Evolutionary conservation across 352 stramenopile genomes (phyloP), one percentile per base, ranked within the genome.

Genomic region (Phytophthora citricola): DNA sequence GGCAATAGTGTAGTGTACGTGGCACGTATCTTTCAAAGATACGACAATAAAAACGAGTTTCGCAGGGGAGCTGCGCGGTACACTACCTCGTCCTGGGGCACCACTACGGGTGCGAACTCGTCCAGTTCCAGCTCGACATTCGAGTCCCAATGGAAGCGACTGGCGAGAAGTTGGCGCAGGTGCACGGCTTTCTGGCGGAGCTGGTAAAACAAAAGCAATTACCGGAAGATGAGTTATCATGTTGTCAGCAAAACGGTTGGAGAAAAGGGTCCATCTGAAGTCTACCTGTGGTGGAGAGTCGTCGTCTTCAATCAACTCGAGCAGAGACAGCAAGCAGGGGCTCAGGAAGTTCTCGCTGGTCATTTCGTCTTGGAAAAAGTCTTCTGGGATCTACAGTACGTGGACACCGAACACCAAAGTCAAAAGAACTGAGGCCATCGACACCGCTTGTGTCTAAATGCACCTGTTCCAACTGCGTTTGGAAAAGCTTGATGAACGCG

Each of bases 281-380:
- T 10, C 12, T 55, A 89, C 79, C 71, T 79, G 60, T n/a, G 55
- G 44, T 9, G 70, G 68, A 15, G 60, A 53, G n/a, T 78, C 72
- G n/a, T 77, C 54, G 45, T 84, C 73, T 32, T 81, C 71, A 11
- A 90, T 50, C 17, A 93, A 69, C 68, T 93, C 84, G 34, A 91
- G 76, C 12, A 93, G 60, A 26, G 84, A 93, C 47, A 73, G 22
- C 6, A 93, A 62, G 49, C 76, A 87, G 32, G 80, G 71, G 22
- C 76, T 69, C n/a, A 93, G 51, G 44, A 91, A 93, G 58, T 90
- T 91, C 17, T 81, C 70, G 31, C 69, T 75, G 32, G 83, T 86
- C 26, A 68, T 62, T 26, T 87, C 80, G 59, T 91, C 81, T 10
- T 87, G 66, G 46, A 93, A 93, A 71, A 93, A 93, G 27, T 93